These are phyloP conservation scores for Hemerocallis citrina DNA, from an alignment of 106 monocot species.

Conservation along the genomic window DNA sequence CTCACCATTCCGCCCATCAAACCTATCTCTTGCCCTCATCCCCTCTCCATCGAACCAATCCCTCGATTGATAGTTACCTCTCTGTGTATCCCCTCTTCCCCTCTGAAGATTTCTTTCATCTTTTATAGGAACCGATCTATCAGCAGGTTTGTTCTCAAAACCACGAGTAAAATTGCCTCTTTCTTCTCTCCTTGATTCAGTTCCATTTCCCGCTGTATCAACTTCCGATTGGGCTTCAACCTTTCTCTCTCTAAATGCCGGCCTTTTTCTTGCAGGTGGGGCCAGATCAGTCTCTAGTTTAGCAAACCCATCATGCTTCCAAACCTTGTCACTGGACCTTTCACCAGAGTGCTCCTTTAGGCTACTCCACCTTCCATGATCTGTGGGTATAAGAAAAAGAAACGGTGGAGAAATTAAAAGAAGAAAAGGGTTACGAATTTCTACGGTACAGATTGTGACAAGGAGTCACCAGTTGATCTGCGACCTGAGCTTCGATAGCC, in stretches of 20 bases:
- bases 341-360: constrained; percentile 24
- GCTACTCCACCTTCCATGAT: no score
- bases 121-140: constrained; percentile 2
- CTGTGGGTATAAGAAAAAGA: constrained; percentile 9
- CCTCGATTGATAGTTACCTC: constrained; percentile 25
- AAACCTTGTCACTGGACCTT: constrained; percentile 23
- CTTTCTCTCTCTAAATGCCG: constrained; percentile 59
- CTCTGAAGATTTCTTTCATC: constrained; percentile 29
- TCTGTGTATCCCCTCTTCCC: constrained; percentile 10
- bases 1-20: constrained; percentile 16
- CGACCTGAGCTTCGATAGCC: constrained; percentile 39
- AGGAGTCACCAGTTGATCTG: constrained; percentile 35
- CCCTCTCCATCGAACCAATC: constrained; percentile 35
- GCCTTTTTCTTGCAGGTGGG: constrained; percentile 44
- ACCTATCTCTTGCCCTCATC: constrained; percentile 37
- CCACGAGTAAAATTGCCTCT: constrained; percentile 13
- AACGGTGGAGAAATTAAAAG: background rate
- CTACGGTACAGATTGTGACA: background rate
- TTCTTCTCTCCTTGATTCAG: constrained; percentile 36
- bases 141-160: constrained; percentile 14
- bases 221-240: constrained; percentile 12
- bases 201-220: no score
- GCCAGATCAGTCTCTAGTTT: constrained; percentile 36
- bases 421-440: background rate
- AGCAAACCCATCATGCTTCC: constrained; percentile 59